A percentile compares a stretch with the other conserved stretches of the same genome.
phyloP scores from a whole-genome alignment of 2,329 filamentous ascomycete species.

The Dryadomyces quercus-mongolicae region DNA sequence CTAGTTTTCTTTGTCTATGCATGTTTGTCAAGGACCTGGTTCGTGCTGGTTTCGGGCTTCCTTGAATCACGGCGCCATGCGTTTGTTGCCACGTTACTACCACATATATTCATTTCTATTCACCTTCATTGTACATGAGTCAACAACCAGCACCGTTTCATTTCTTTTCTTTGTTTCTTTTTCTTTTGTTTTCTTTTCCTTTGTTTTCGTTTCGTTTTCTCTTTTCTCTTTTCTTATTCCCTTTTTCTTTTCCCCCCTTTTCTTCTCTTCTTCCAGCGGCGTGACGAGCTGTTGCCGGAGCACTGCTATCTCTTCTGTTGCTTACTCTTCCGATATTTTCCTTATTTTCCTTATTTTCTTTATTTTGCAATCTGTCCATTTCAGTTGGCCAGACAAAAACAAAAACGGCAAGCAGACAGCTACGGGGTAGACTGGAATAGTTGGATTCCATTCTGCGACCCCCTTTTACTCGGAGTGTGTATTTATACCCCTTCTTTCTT shows the following conservation, averaged over 20 bases:
- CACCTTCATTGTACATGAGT: background rate
- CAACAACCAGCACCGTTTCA: background rate
- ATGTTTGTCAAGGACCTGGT: background rate
- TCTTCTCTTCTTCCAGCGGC: background rate
- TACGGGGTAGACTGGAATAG: background rate
- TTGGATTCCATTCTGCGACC: background rate
- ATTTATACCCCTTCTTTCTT: background rate
- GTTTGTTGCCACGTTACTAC: background rate
- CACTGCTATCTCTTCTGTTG: too few relatives aligned
- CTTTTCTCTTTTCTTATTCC: background rate
- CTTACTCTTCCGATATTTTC: too few relatives aligned
- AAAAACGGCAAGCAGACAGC: background rate
- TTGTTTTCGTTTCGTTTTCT: background rate
- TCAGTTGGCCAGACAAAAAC: background rate
- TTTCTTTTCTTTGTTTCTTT: background rate
- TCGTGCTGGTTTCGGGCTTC: background rate
- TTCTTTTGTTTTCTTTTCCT: background rate
- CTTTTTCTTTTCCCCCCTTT: background rate
- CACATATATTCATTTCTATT: background rate
- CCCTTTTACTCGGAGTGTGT: background rate
- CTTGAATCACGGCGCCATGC: background rate
- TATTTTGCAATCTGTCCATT: background rate
- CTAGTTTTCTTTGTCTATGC: background rate
- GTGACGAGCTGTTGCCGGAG: too few relatives aligned
- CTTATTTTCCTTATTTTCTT: background rate